Evolutionary conservation across 768 basidiomycete genomes (phyloP).

Genomic region (Leucogyrophana mollusca): DNA sequence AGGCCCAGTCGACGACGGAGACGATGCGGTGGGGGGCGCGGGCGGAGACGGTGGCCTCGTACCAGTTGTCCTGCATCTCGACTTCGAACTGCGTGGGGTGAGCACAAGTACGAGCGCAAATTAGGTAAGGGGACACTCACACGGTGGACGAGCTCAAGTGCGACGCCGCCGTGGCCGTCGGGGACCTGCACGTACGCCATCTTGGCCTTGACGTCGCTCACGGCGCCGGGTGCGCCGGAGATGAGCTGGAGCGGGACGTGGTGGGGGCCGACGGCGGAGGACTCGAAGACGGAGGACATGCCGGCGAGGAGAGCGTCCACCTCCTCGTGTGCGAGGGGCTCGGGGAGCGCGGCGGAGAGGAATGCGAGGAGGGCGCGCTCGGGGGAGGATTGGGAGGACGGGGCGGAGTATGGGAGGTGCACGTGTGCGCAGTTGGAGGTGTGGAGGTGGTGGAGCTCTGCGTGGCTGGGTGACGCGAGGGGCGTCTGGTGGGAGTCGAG

Average conservation of each 20-base stretch:
- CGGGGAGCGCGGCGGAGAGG: constrained; percentile 72
- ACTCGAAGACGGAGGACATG: constrained; percentile 44
- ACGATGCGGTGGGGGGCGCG: constrained; percentile 74
- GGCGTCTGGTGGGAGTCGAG: constrained; percentile 30
- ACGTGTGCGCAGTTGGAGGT: constrained; percentile 58
- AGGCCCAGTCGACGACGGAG: constrained; percentile 93
- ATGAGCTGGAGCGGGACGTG: constrained; percentile 44
- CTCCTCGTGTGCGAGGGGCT: constrained; percentile 42
- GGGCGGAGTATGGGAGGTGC: constrained; percentile 32
- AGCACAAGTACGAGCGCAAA: constrained; percentile 1
- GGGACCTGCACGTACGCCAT: constrained; percentile 85
- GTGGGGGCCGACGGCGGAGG: constrained; percentile 45
- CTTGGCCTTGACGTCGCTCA: constrained; percentile 77
- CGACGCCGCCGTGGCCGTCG: constrained; percentile 50
- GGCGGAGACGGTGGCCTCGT: constrained; percentile 83
- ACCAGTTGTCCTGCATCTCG: constrained; percentile 95
- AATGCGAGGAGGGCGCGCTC: constrained; percentile 70
- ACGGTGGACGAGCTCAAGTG: constrained; percentile 67
- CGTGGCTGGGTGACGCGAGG: constrained; percentile 12
- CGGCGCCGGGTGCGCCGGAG: constrained; percentile 69
- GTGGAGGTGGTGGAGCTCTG: constrained; percentile 43
- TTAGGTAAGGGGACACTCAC: constrained; percentile 10
- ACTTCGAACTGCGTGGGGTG: constrained; percentile 65
- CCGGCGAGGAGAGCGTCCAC: constrained; percentile 49
- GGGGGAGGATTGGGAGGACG: constrained; percentile 17